Evolutionary conservation across 2,329 filamentous ascomycete species (phyloP).

Genomic region (Penicillium sp.): DNA sequence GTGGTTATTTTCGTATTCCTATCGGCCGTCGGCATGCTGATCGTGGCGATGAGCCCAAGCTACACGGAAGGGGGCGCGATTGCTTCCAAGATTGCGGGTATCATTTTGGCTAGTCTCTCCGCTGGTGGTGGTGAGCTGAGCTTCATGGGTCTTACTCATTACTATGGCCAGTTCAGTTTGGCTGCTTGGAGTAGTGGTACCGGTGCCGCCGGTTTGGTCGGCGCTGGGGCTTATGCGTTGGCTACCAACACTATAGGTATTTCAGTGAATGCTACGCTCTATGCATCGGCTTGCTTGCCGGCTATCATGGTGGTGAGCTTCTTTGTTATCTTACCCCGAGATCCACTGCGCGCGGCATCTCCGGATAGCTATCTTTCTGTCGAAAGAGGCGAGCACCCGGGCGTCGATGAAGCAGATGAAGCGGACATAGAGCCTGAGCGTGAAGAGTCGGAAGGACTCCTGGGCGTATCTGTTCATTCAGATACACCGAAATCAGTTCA

Average conservation of each 20-base stretch:
- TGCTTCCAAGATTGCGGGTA: conserved; percentile 74
- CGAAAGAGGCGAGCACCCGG: conserved; percentile 42
- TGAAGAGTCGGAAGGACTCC: conserved; percentile 32
- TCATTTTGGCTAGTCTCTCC: conserved; percentile 80
- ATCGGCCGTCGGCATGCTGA: conserved; percentile 82
- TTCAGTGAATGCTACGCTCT: conserved; percentile 69
- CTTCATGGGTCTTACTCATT: conserved; percentile 89
- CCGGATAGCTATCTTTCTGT: conserved; percentile 57
- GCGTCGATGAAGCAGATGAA: conserved; percentile 34
- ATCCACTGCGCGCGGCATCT: conserved; percentile 57
- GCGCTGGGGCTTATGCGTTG: conserved; percentile 83
- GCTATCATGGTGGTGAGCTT: conserved; percentile 79
- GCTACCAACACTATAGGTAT: conserved; percentile 79
- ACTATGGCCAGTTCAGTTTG: conserved; percentile 82
- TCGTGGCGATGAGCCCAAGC: conserved; percentile 76
- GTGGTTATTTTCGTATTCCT: conserved; percentile 72
- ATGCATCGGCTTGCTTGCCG: conserved; percentile 78
- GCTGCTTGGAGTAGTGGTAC: conserved; percentile 93
- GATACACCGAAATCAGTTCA: conserved; percentile 20
- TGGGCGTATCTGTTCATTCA: conserved; percentile 22
- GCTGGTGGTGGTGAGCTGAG: conserved; percentile 86
- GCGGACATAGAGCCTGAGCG: conserved; percentile 15
- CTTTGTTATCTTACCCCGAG: conserved; percentile 75
- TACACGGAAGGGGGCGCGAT: conserved; percentile 60
- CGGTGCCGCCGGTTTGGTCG: conserved; percentile 81